Percentiles rank a stretch among this genome's conserved stretches.
phyloP scores from a whole-genome alignment of 345 rosid species.

The Diplotaxis tenuifolia region DNA sequence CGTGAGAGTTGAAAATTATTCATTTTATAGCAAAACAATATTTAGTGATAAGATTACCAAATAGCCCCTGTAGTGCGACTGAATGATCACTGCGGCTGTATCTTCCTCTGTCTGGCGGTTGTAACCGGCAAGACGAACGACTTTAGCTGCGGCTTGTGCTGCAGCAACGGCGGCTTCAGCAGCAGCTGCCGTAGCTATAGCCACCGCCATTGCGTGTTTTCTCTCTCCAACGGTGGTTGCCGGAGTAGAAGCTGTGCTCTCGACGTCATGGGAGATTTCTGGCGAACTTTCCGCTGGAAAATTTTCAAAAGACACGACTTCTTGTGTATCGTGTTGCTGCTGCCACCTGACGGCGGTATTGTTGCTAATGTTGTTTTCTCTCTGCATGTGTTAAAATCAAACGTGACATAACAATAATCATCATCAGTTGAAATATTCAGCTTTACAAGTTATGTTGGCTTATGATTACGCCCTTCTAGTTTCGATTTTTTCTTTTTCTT shows the following conservation, averaged over 20 bases:
- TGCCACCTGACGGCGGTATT: constrained; percentile 39
- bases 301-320: constrained; percentile 82
- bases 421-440: constrained; percentile 1
- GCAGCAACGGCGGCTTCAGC: constrained; percentile 95
- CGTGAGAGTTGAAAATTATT: not conserved
- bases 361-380: constrained; percentile 22
- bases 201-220: constrained; percentile 82
- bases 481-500: not conserved
- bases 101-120: constrained; percentile 77
- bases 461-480: not conserved
- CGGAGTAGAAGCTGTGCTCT: constrained; percentile 51
- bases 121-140: constrained; percentile 80
- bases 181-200: constrained; percentile 90
- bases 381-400: constrained; percentile 12
- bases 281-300: constrained; percentile 84
- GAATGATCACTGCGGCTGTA: constrained; percentile 82
- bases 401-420: not conserved
- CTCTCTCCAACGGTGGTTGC: constrained; percentile 49
- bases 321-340: constrained; percentile 62
- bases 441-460: not conserved
- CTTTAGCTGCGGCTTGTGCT: constrained; percentile 95
- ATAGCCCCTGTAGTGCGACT: constrained; percentile 82
- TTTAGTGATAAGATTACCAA: constrained; percentile 44
- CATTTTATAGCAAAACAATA: not conserved
- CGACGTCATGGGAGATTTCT: constrained; percentile 62